These are phyloP conservation scores for Capsella bursapastoris DNA, from an alignment of 345 rosid genomes.

Conservation along the genomic window DNA sequence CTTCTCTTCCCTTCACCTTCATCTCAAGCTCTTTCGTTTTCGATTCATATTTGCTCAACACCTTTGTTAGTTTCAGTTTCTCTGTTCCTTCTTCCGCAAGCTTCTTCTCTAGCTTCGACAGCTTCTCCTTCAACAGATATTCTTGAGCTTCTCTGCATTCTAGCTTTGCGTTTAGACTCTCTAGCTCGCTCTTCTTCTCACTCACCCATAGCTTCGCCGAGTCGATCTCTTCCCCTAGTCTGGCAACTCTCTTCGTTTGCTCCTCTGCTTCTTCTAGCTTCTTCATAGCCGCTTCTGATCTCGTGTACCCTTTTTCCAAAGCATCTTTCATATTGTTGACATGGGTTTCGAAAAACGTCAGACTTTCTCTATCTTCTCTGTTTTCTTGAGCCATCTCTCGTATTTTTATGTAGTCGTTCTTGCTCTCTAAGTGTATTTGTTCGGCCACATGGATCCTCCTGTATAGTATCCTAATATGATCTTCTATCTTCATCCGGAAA, in stretches of 20 bases:
- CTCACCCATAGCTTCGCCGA: constrained; percentile 48
- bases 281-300: constrained; percentile 16
- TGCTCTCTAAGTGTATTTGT: constrained; percentile 68
- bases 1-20: constrained; percentile 53
- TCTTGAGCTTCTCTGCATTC: constrained; percentile 52
- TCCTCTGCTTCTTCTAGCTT: constrained; percentile 50
- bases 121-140: constrained; percentile 47
- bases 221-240: constrained; percentile 52
- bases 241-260: constrained; percentile 46
- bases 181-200: constrained; percentile 45
- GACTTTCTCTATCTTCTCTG: constrained; percentile 35
- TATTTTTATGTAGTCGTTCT: constrained; percentile 47
- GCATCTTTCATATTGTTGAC: constrained; percentile 46
- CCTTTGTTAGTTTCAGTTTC: constrained; percentile 45
- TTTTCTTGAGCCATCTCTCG: constrained; percentile 45
- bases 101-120: constrained; percentile 50
- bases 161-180: constrained; percentile 42
- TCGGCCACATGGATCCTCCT: constrained; percentile 76
- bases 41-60: constrained; percentile 44
- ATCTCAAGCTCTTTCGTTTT: constrained; percentile 54
- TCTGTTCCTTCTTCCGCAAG: constrained; percentile 51
- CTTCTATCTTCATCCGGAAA: constrained; percentile 64
- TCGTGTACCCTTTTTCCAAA: constrained; percentile 45
- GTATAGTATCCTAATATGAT: constrained; percentile 61
- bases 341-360: constrained; percentile 30